Evolutionary conservation across 2,329 filamentous ascomycete species (phyloP), one percentile per base, ranked within the genome.

Genomic region (Trematosphaeria pertusa): DNA sequence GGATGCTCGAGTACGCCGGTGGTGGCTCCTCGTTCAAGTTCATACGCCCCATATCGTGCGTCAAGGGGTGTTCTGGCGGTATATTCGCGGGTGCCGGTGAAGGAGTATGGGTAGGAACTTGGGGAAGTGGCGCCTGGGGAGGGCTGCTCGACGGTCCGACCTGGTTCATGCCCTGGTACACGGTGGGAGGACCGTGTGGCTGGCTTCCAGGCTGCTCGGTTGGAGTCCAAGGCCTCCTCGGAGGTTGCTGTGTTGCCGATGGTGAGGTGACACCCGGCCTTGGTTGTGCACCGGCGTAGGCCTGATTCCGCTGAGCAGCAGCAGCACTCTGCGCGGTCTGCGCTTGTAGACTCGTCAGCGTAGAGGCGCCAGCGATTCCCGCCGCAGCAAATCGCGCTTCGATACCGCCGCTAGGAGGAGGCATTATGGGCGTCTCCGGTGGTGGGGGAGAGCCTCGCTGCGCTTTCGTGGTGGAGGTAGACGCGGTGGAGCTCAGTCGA

Each of bases 401-500:
- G 60, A 97, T 96, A 45, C 89, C 90, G 31, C 88, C 90, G 43
- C 85, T 85, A 2, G 87, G 84, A n/a, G 85, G 79, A 42, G 88
- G 89, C 31, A 87, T 88, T 21, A 88, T 82, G 22, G 94, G 91
- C 0, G 94, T 97, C 70, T 97, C 93, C 7, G 94, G 94, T 1
- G 94, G 94, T 4, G 94, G 93, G 4, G 94, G 94, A 20, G 93
- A 97, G 33, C 94, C 94, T 59, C 94, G 84, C 65, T 89, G 92
- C 15, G 94, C 94, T 56, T 89, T 86, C 2, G 93, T 97, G 1
- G 94, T 99, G 2, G 92, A 96, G 10, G 87, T 96, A 0, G 94
- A 97, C 11, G 93, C 91, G 6, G 90, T 96, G 2, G 93, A 97
- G 62, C 81, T 84, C 52, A 87, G 75, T 22, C 85, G 78, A 58